Percentiles rank a stretch among this genome's conserved stretches.
Evolutionary conservation across 257 asterid genomes (phyloP).

Genomic region (Penstemon newberryi): DNA sequence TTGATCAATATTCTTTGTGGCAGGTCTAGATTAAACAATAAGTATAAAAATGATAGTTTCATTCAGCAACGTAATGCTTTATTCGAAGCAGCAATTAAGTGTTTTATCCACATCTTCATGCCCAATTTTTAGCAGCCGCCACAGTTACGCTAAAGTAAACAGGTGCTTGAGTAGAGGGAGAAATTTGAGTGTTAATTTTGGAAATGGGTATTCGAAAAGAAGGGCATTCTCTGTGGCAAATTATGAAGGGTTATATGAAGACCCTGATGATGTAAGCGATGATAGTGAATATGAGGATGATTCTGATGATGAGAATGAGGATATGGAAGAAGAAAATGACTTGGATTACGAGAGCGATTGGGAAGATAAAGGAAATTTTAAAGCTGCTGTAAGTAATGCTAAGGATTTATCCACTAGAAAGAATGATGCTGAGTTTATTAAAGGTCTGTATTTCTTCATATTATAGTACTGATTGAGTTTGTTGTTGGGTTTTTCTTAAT

Average conservation of each 20-base stretch:
- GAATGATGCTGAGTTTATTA: slow-evolving; percentile 58
- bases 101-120: slow-evolving; percentile 24
- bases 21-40: slow-evolving; percentile 21
- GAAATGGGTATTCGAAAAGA: slow-evolving; percentile 20
- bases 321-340: slow-evolving; percentile 55
- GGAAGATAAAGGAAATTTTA: slow-evolving; percentile 45
- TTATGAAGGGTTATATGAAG: slow-evolving; percentile 58
- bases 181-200: slow-evolving; percentile 1
- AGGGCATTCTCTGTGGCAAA: slow-evolving; percentile 27
- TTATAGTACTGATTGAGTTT: background rate
- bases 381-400: slow-evolving; percentile 29
- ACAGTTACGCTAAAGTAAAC: slow-evolving; percentile 2
- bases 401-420: slow-evolving; percentile 35
- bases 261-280: slow-evolving; percentile 69
- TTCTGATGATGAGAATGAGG: slow-evolving; percentile 41
- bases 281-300: slow-evolving; percentile 64
- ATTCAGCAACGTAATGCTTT: slow-evolving; percentile 25
- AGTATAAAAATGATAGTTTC: slow-evolving; percentile 38
- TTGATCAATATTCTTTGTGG: background rate
- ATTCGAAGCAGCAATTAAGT: slow-evolving; percentile 28
- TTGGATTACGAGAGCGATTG: slow-evolving; percentile 73
- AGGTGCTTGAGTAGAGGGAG: slow-evolving; percentile 24
- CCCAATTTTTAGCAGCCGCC: slow-evolving; percentile 27
- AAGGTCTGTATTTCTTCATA: slow-evolving; percentile 40
- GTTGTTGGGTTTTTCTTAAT: background rate